Base-by-base conservation (phyloP, 176 grass and related monocot genomes). In the Aegilops sharonensis region DNA sequence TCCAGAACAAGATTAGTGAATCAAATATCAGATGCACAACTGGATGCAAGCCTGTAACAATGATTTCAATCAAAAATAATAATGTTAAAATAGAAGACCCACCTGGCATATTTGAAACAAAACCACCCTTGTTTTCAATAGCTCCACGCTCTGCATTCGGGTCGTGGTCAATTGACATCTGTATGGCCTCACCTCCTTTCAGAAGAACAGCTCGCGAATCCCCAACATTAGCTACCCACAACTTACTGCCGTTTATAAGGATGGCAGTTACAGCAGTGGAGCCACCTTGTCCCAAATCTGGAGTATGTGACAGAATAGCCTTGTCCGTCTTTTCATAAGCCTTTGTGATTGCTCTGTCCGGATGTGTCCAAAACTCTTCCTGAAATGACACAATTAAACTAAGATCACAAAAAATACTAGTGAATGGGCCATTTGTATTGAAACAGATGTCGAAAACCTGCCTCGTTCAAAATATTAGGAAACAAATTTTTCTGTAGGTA, bases 21-120 rank as follows among this genome's bases (percentile, higher is more conserved):
- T 5, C 11, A 64, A 72, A 78, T 60, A 86, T 54, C 2, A 7
- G 40, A 64, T 31, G 8, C 20, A 34, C 54, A 25, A 43, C 11
- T 37, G 75, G 52, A 8, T 30, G 56, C 56, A 59, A 21, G 56
- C 2, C 7, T 23, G 65, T 8, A 30, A 5, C 14, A 4, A 67
- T 11, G 36, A 75, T 79, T 80, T 62, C 72, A 62, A 75, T 84
- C 29, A 84, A 31, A 67, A 31, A 67, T 34, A 75, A 2, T 0
- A 8, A 8, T 39, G 11, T 67, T 64, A n/a, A 14, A 40, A 68
- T 45, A 2, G 1, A 79, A 15, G 50, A 29, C 62, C 35, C 75
- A 95, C 95, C 95, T 93, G 93, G 95, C 85, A 95, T 90, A 59
- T 98, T 98, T 48, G 95, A 98, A 85, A 98, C 95, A 85, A 98